These are phyloP conservation scores for Jaltomata sinuosa DNA, from an alignment of 257 asterid genomes.

Conservation along the genomic window DNA sequence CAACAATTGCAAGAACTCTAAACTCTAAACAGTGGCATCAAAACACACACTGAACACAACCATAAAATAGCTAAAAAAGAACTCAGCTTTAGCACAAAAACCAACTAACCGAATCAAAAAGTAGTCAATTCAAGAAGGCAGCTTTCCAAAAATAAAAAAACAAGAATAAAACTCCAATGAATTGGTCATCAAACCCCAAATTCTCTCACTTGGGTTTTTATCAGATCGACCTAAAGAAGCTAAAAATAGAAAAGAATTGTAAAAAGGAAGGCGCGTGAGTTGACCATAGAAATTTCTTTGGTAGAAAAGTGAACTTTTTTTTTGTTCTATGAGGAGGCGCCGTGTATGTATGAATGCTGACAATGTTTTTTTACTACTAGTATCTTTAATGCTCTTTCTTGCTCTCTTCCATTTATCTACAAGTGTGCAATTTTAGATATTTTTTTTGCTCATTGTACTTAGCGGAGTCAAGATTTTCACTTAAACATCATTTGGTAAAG, in stretches of 20 bases:
- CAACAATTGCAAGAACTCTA: neutral
- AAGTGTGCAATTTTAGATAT: neutral
- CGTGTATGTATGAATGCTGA: slow-evolving; percentile 14
- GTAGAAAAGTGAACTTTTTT: neutral
- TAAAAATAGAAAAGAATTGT: neutral
- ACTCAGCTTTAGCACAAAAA: slow-evolving; percentile 1
- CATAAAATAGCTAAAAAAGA: neutral
- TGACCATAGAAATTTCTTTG: slow-evolving; percentile 38
- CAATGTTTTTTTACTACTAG: neutral
- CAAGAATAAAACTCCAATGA: neutral
- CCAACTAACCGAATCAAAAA: neutral
- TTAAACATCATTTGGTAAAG: too few species aligned
- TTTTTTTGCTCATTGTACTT: too few species aligned
- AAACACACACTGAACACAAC: neutral
- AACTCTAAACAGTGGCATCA: neutral
- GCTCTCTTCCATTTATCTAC: too few species aligned
- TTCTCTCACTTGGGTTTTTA: slow-evolving; percentile 10
- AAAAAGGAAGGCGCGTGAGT: slow-evolving; percentile 46
- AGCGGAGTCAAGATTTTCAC: too few species aligned
- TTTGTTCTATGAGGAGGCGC: neutral
- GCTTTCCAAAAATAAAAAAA: neutral
- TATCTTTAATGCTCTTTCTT: neutral
- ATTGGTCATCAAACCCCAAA: neutral
- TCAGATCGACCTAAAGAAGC: neutral
- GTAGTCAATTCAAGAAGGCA: slow-evolving; percentile 1